Conservation (phyloP, 257 asterid species). For the Nicotiana obtusifolia region DNA sequence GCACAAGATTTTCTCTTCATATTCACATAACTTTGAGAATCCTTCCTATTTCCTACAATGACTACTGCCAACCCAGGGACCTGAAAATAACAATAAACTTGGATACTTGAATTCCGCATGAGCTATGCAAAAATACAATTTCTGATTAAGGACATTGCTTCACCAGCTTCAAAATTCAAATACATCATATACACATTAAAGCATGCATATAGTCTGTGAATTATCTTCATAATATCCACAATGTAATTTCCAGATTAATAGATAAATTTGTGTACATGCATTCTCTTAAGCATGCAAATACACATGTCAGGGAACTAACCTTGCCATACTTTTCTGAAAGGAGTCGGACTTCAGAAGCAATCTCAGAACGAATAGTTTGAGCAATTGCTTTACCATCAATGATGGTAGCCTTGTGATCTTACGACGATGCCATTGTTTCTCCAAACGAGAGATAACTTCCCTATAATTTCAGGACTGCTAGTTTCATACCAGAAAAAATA, state of each 20-base stretch:
- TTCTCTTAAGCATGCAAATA: neutral
- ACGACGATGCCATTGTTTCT: slow-evolving; percentile 38
- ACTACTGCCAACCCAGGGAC: slow-evolving; percentile 96
- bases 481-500: neutral
- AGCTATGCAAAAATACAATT: neutral
- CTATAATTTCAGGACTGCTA: neutral
- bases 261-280: neutral
- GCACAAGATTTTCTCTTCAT: slow-evolving; percentile 97
- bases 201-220: neutral
- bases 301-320: slow-evolving; percentile 31
- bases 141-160: neutral
- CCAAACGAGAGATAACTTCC: neutral
- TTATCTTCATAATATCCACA: neutral
- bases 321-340: slow-evolving; percentile 54
- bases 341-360: slow-evolving; percentile 50
- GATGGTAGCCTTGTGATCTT: slow-evolving; percentile 57
- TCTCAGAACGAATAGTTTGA: slow-evolving; percentile 66
- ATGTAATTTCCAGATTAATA: neutral
- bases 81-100: slow-evolving; percentile 35
- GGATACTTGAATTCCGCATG: neutral
- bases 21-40: slow-evolving; percentile 85
- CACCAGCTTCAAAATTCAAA: neutral
- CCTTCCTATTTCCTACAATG: slow-evolving; percentile 83
- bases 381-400: slow-evolving; percentile 84
- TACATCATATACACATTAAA: neutral